Evolutionary conservation across 1,139 yeast genomes (phyloP).

Genomic region (Groenewaldozyma auringiensis): DNA sequence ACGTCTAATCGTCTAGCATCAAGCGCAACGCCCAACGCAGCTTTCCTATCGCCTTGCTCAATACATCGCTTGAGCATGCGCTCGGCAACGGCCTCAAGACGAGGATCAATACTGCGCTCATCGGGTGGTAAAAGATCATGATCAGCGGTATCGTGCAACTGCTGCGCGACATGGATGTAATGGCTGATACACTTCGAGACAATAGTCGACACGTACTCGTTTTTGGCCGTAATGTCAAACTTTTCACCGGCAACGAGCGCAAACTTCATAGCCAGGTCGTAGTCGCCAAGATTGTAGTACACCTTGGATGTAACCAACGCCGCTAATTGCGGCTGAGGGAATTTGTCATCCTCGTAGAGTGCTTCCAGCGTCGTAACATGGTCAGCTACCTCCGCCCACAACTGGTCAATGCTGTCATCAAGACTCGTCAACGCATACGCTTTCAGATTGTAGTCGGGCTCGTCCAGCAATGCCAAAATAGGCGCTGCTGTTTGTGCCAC

Average conservation of each 20-base stretch:
- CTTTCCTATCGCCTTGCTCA: slow-evolving; percentile 57
- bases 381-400: slow-evolving; percentile 98
- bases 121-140: slow-evolving; percentile 16
- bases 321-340: slow-evolving; percentile 72
- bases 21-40: slow-evolving; percentile 85
- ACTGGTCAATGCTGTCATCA: slow-evolving; percentile 75
- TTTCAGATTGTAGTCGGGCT: slow-evolving; percentile 69
- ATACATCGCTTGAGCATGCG: slow-evolving; percentile 80
- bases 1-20: slow-evolving; percentile 85
- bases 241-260: slow-evolving; percentile 79
- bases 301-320: slow-evolving; percentile 92
- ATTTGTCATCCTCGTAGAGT: slow-evolving; percentile 74
- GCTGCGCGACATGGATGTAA: slow-evolving; percentile 61
- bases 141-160: slow-evolving; percentile 38
- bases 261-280: slow-evolving; percentile 80
- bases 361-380: slow-evolving; percentile 81
- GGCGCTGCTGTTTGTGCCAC: slow-evolving; percentile 14
- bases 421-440: slow-evolving; percentile 78
- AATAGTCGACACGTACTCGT: slow-evolving; percentile 90
- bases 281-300: slow-evolving; percentile 91
- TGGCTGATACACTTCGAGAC: slow-evolving; percentile 86
- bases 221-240: slow-evolving; percentile 62
- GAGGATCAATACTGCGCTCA: slow-evolving; percentile 43
- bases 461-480: slow-evolving; percentile 70
- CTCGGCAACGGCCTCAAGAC: slow-evolving; percentile 66